Percentiles rank a stretch among this genome's conserved stretches.
Evolutionary conservation across 305 asterid species (phyloP).

Genomic region (Ilex paraguariensis): DNA sequence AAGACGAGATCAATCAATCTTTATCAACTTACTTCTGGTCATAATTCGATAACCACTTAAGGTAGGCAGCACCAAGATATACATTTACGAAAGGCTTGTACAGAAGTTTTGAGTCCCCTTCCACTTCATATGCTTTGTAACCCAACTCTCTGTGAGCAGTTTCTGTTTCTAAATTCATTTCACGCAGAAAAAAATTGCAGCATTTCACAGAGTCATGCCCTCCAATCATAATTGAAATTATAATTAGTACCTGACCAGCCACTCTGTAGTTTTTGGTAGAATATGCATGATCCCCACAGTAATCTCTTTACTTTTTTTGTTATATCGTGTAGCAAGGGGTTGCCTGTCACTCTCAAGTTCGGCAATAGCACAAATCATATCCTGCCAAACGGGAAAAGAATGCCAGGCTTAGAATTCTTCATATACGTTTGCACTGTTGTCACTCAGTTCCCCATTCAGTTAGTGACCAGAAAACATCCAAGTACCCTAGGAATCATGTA

Average conservation of each 20-base stretch:
- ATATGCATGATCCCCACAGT: conserved; percentile 78
- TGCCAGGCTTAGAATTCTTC: not conserved
- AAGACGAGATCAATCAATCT: not conserved
- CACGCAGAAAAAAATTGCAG: not conserved
- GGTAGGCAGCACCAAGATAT: conserved; percentile 87
- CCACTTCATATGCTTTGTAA: conserved; percentile 44
- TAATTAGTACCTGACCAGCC: conserved; percentile 57
- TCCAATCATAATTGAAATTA: not conserved
- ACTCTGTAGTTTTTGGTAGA: conserved; percentile 64
- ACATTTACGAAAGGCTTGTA: conserved; percentile 72
- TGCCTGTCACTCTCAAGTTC: conserved; percentile 84
- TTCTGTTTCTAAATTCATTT: not conserved
- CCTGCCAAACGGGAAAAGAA: conserved; percentile 36
- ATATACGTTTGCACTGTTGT: conserved; percentile 5
- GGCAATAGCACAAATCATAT: conserved; percentile 90
- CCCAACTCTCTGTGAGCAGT: conserved; percentile 68
- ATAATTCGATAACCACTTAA: conserved; percentile 69
- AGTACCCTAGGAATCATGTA: not conserved
- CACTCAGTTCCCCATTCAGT: not conserved
- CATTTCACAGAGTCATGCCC: not conserved
- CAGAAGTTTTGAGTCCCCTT: conserved; percentile 38
- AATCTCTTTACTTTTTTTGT: conserved; percentile 60
- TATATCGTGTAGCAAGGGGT: conserved; percentile 55
- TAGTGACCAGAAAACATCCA: not conserved
- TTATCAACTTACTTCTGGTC: conserved; percentile 53